phyloP scores from a whole-genome alignment of 345 rosid species.

The Populus simonii region DNA sequence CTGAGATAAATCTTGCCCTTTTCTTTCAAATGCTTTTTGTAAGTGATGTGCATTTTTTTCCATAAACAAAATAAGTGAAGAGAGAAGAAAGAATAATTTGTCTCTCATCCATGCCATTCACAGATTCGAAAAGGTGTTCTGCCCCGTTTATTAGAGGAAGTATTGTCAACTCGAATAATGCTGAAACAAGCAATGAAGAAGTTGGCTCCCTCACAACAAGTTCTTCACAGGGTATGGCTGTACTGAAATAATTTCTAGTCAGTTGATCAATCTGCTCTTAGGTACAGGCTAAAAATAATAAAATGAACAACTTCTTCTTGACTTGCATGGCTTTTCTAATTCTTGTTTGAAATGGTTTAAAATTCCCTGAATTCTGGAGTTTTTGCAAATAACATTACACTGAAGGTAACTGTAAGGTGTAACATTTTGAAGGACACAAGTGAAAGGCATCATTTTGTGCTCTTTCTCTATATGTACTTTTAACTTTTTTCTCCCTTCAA shows the following conservation, averaged over 20 bases:
- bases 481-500: not conserved
- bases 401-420: not conserved
- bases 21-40: not conserved
- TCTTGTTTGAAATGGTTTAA: not conserved
- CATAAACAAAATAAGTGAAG: not conserved
- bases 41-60: constrained; percentile 1
- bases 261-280: constrained; percentile 6
- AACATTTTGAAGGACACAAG: not conserved
- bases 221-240: constrained; percentile 76
- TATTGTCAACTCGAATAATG: constrained; percentile 91
- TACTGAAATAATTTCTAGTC: not conserved
- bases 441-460: not conserved
- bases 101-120: not conserved
- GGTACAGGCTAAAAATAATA: not conserved
- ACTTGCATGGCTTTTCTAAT: not conserved
- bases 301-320: not conserved
- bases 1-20: not conserved
- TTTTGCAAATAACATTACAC: too few relatives aligned
- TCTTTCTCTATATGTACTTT: not conserved
- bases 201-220: constrained; percentile 67
- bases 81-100: not conserved
- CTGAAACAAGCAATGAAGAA: constrained; percentile 89
- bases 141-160: constrained; percentile 89
- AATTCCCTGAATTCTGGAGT: too few relatives aligned
- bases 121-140: constrained; percentile 79